Base-by-base conservation (phyloP, 139 green algal genomes). In the Desmodesmus armatus region DNA sequence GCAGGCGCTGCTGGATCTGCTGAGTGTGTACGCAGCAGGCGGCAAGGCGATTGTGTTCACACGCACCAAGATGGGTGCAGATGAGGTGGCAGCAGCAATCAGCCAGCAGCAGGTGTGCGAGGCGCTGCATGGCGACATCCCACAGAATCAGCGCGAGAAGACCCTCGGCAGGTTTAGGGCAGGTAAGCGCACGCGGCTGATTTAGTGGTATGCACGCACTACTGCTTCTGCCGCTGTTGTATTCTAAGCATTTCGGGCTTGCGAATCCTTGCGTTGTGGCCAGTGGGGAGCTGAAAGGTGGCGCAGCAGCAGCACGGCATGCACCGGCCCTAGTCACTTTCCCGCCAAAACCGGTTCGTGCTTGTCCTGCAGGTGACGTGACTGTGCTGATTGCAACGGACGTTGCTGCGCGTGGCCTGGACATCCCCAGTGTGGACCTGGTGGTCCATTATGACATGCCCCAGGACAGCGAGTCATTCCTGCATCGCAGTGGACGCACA, bases 41-140 rank as follows among this genome's bases (percentile, higher is more conserved):
- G 95, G 94, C 85, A 97, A 97, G 82, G 92, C 94, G 83, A 99
- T 99, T 71, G 90, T 99, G 1, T 99, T 99, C 89, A 96, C 94
- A 2, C 95, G 98, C 75, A 99, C 97, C 80, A 99, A 99, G 93
- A 88, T 91, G 47, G 93, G 96, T 70, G 93, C 92, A 31, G 94
- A 98, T 76, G 96, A 99, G 87, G 89, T 98, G 58, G 88, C 92
- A n/a, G 87, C 89, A 49, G 67, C 51, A 6, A 85, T 99, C 75
- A 77, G 74, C 43, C 89, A 96, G 78, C 86, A 69, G 37, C 78
- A 85, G 29, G 39, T 80, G 0, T 91, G 87, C 35, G 91, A 93
- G 35, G 93, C 94, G 15, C 92, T 99, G 80, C 97, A 99, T 85
- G 97, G 97, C 40, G 97, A 99, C 93, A 96, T 99, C 81, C 63